Conservation (phyloP, 257 asterid genomes). For the Nicotiana benthamiana region DNA sequence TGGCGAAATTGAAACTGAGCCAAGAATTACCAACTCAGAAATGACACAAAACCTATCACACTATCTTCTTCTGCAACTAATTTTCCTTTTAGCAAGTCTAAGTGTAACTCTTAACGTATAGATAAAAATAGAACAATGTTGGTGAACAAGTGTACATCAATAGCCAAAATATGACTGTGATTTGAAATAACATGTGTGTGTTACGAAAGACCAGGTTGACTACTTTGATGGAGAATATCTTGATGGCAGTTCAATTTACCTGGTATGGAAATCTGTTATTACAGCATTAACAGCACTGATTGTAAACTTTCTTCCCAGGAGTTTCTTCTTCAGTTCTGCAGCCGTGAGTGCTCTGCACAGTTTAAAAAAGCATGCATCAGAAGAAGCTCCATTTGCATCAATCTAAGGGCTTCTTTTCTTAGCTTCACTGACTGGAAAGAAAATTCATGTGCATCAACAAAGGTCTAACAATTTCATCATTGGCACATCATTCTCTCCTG, state of each 20-base stretch:
- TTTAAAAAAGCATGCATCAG: constrained; percentile 14
- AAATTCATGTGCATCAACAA: not conserved
- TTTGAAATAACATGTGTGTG: constrained; percentile 9
- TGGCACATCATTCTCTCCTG: not conserved
- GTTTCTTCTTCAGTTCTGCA: constrained; percentile 69
- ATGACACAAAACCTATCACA: not conserved
- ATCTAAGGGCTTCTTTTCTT: not conserved
- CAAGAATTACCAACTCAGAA: not conserved
- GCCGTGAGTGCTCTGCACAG: constrained; percentile 71
- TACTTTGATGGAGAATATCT: constrained; percentile 1
- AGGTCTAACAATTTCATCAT: not conserved
- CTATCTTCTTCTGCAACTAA: not conserved
- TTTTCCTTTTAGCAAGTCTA: not conserved
- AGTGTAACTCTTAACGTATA: not conserved
- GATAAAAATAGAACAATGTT: not conserved
- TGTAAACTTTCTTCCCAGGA: constrained; percentile 46
- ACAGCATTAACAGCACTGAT: constrained; percentile 49
- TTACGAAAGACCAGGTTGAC: not conserved
- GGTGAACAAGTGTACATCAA: not conserved
- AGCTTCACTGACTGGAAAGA: not conserved
- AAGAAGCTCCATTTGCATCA: not conserved
- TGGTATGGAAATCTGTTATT: constrained; percentile 52
- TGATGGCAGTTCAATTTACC: constrained; percentile 32
- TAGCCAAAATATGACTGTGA: not conserved
- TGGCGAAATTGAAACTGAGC: not conserved